phyloP scores from a whole-genome alignment of 192 early-diverging fungal genomes.

The Backusella tuberculispora region DNA sequence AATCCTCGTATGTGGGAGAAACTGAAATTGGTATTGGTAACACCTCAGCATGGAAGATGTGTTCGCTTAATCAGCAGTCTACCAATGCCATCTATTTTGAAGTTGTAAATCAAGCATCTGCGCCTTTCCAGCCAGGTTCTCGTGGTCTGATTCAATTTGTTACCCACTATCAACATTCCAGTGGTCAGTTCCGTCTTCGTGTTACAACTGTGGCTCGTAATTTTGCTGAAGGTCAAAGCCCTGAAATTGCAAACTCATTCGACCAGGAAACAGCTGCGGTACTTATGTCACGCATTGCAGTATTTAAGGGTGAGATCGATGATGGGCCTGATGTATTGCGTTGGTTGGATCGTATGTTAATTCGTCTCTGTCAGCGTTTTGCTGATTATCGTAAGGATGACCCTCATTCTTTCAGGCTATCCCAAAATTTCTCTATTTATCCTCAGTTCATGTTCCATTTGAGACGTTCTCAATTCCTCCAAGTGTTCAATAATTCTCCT shows the following conservation, averaged over 20 bases:
- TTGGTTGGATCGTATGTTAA: slow-evolving; percentile 98
- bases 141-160: slow-evolving; percentile 93
- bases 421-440: slow-evolving; percentile 96
- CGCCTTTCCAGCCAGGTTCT: slow-evolving; percentile 78
- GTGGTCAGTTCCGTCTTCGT: slow-evolving; percentile 86
- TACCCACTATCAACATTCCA: slow-evolving; percentile 95
- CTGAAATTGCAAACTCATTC: slow-evolving; percentile 89
- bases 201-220: slow-evolving; percentile 95
- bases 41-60: slow-evolving; percentile 96
- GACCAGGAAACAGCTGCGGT: slow-evolving; percentile 98
- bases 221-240: slow-evolving; percentile 77
- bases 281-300: slow-evolving; percentile 95
- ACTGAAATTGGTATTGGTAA: slow-evolving; percentile 98
- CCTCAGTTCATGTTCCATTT: slow-evolving; percentile 99
- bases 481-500: slow-evolving; percentile 98
- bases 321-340: slow-evolving; percentile 96
- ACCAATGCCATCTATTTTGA: slow-evolving; percentile 96
- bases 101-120: slow-evolving; percentile 86
- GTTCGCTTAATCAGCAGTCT: slow-evolving; percentile 82
- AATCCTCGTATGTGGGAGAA: slow-evolving; percentile 89
- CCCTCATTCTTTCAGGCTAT: slow-evolving; percentile 85
- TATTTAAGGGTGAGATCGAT: slow-evolving; percentile 96
- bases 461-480: slow-evolving; percentile 94
- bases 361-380: slow-evolving; percentile 97
- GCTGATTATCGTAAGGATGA: slow-evolving; percentile 97